Percentiles rank a stretch among this genome's conserved stretches.
These are phyloP conservation scores for Hydrangea macrophylla DNA, from an alignment of 148 eudicot species.

Conservation along the genomic window DNA sequence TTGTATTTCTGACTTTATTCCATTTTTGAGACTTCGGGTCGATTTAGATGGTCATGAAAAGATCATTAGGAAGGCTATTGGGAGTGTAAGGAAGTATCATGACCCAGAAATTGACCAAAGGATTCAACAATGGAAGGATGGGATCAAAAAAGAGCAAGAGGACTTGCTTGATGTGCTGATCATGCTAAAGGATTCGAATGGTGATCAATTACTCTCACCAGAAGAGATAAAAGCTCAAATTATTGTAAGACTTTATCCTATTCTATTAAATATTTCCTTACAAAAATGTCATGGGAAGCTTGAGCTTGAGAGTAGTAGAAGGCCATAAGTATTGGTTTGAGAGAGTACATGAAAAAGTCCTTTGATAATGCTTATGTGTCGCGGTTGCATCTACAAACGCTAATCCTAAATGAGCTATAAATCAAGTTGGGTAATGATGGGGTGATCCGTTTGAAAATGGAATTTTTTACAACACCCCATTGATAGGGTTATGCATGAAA, in stretches of 20 bases:
- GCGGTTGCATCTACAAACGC: no score
- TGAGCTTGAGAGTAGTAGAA: no score
- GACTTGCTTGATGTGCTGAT: constrained; percentile 17
- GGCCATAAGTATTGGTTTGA: no score
- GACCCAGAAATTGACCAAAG: constrained; percentile 13
- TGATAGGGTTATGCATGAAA: no score
- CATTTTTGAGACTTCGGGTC: not conserved
- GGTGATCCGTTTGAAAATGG: no score
- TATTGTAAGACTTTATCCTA: not conserved
- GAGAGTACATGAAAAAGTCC: no score
- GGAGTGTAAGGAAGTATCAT: not conserved
- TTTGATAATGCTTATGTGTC: no score
- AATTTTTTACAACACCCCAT: no score
- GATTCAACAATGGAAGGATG: constrained; percentile 1
- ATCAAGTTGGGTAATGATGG: no score
- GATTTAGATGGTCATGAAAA: constrained; percentile 21
- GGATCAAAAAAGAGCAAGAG: not conserved
- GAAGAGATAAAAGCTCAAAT: constrained; percentile 22
- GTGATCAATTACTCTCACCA: constrained; percentile 3
- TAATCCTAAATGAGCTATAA: no score
- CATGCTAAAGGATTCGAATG: not conserved
- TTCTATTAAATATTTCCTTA: no score
- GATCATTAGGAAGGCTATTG: not conserved
- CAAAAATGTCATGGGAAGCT: no score
- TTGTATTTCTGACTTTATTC: constrained; percentile 14